These are phyloP conservation scores for Tulasnella sp. DNA, from an alignment of 768 basidiomycete genomes.

Conservation along the genomic window DNA sequence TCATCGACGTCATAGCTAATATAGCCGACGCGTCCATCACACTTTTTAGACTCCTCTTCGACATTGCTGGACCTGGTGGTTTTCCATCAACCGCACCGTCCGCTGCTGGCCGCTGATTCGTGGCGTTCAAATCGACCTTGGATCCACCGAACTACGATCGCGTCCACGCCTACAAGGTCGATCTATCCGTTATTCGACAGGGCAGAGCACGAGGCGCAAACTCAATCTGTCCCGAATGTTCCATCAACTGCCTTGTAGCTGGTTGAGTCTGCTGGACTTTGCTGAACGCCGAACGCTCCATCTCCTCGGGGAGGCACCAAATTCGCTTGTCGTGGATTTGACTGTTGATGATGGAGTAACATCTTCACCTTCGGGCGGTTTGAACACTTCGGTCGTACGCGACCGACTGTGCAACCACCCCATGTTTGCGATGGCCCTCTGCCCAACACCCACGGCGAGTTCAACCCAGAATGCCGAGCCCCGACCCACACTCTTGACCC, in stretches of 20 bases:
- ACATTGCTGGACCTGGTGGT: neutral
- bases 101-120: neutral
- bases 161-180: neutral
- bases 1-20: no score
- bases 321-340: neutral
- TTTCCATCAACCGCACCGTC: neutral
- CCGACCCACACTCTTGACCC: slow-evolving; percentile 31
- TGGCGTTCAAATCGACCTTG: neutral
- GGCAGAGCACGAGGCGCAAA: neutral
- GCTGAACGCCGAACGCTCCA: slow-evolving; percentile 67
- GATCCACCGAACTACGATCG: no score
- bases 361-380: slow-evolving; percentile 1
- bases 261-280: slow-evolving; percentile 28
- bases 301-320: neutral
- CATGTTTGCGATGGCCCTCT: neutral
- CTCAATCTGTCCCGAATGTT: slow-evolving; percentile 14
- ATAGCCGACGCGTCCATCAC: neutral
- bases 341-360: slow-evolving; percentile 10
- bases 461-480: slow-evolving; percentile 28
- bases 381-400: neutral
- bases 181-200: neutral
- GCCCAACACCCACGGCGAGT: slow-evolving; percentile 26
- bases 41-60: neutral
- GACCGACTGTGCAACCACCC: neutral
- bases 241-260: slow-evolving; percentile 13